A percentile compares a stretch with the other conserved stretches of the same genome.
Conservation (phyloP, 768 basidiomycete species). For the Kwoniella shandongensis region DNA sequence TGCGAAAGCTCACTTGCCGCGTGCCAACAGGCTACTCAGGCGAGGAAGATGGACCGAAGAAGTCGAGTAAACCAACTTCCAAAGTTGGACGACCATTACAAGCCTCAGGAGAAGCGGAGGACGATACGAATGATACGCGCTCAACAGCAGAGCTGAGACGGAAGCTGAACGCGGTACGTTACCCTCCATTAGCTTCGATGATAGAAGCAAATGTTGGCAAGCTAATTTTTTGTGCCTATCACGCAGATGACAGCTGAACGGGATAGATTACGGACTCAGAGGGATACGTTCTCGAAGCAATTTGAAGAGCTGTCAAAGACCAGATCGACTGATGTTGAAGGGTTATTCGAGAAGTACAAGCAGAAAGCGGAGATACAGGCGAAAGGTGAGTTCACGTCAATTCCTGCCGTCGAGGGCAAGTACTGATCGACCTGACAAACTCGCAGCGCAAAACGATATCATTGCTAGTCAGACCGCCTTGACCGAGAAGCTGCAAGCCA, state of each 20-base stretch:
- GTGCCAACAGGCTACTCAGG: not conserved
- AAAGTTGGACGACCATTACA: conserved; percentile 4
- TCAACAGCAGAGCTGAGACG: conserved; percentile 28
- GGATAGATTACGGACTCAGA: conserved; percentile 35
- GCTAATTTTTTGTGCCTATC: not conserved
- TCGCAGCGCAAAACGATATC: conserved; percentile 47
- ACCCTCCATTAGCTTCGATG: no score
- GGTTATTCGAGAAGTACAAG: conserved; percentile 44
- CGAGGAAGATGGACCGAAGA: conserved; percentile 22
- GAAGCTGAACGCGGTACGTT: conserved; percentile 26
- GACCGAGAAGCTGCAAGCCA: conserved; percentile 45
- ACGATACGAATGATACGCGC: not conserved
- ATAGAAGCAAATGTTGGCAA: no score
- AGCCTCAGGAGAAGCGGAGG: not conserved
- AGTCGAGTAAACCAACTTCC: conserved; percentile 11
- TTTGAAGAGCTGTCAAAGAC: conserved; percentile 44
- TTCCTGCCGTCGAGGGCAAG: not conserved
- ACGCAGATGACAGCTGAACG: conserved; percentile 31
- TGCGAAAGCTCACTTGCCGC: not conserved
- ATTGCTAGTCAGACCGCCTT: conserved; percentile 37
- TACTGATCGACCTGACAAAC: not conserved
- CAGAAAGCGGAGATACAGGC: conserved; percentile 37
- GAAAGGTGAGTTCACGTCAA: conserved; percentile 28
- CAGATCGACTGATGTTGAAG: conserved; percentile 31
- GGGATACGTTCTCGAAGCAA: conserved; percentile 46